These are phyloP conservation scores for Hyphopichia khmerensis DNA, from an alignment of 1,139 yeast species.

Conservation along the genomic window DNA sequence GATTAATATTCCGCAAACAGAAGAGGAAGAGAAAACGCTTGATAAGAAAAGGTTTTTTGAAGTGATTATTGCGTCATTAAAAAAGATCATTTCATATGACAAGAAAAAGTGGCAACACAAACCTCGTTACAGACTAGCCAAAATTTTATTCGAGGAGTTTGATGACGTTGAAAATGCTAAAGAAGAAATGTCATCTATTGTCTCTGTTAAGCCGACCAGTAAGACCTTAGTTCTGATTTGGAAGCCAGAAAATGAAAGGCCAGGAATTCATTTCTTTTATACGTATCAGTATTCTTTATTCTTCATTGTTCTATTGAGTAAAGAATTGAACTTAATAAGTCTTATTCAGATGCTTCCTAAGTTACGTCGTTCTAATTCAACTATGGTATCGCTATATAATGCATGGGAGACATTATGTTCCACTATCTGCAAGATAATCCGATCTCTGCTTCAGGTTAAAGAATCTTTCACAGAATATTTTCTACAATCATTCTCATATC, in stretches of 20 bases:
- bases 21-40: slow-evolving; percentile 14
- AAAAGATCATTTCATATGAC: slow-evolving; percentile 52
- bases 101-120: slow-evolving; percentile 92
- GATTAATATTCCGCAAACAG: slow-evolving; percentile 11
- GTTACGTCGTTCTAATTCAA: slow-evolving; percentile 71
- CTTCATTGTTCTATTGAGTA: slow-evolving; percentile 55
- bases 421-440: slow-evolving; percentile 46
- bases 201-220: slow-evolving; percentile 65
- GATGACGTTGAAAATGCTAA: slow-evolving; percentile 54
- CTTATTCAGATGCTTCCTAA: slow-evolving; percentile 65
- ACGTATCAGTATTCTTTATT: slow-evolving; percentile 69
- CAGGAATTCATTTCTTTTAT: slow-evolving; percentile 89
- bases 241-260: slow-evolving; percentile 90
- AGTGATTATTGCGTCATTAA: slow-evolving; percentile 25
- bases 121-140: slow-evolving; percentile 75
- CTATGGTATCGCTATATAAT: slow-evolving; percentile 60
- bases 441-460: slow-evolving; percentile 45
- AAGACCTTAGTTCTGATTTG: slow-evolving; percentile 82
- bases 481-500: slow-evolving; percentile 45
- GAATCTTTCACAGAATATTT: slow-evolving; percentile 54
- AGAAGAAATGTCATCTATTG: slow-evolving; percentile 60
- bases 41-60: slow-evolving; percentile 22
- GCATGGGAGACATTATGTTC: slow-evolving; percentile 67
- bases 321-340: slow-evolving; percentile 56
- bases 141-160: slow-evolving; percentile 55